Conservation (phyloP, 164 flowering plant species). For the Annona cherimola region DNA sequence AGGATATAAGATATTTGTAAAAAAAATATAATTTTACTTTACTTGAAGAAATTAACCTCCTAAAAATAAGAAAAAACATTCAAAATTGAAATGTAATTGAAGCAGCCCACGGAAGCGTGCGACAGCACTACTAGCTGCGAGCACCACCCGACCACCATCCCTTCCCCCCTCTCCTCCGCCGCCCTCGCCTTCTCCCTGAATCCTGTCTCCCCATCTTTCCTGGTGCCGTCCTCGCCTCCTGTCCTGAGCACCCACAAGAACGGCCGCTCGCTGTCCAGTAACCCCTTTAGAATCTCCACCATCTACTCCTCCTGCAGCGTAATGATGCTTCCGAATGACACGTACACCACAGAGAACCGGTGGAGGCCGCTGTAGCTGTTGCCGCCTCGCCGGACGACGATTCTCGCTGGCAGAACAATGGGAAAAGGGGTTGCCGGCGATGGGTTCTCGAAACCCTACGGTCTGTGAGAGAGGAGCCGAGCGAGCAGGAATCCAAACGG, state of each 20-base stretch:
- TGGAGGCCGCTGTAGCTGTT: no score
- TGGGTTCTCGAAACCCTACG: no score
- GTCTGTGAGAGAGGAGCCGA: no score
- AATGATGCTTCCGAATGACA: slow-evolving; percentile 10
- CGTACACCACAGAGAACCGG: slow-evolving; percentile 10
- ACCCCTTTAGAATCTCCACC: slow-evolving; percentile 21
- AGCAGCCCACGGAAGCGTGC: slow-evolving; percentile 34
- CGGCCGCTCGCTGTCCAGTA: slow-evolving; percentile 5
- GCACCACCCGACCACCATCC: slow-evolving; percentile 43
- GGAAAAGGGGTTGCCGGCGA: no score
- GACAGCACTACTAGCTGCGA: slow-evolving; percentile 39
- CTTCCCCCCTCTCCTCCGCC: background rate
- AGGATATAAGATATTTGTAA: no score
- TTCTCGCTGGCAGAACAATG: no score
- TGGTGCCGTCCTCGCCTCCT: background rate
- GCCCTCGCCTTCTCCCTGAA: background rate
- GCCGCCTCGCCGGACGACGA: no score
- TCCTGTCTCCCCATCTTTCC: background rate
- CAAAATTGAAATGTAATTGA: no score
- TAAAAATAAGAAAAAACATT: no score
- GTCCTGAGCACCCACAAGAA: slow-evolving; percentile 32
- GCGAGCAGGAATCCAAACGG: no score
- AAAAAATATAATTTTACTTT: no score
- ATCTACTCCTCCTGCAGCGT: slow-evolving; percentile 12
- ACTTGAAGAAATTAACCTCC: no score